phyloP scores from a whole-genome alignment of 1,284 basidiomycete species.

The Rugosomyces carneus region DNA sequence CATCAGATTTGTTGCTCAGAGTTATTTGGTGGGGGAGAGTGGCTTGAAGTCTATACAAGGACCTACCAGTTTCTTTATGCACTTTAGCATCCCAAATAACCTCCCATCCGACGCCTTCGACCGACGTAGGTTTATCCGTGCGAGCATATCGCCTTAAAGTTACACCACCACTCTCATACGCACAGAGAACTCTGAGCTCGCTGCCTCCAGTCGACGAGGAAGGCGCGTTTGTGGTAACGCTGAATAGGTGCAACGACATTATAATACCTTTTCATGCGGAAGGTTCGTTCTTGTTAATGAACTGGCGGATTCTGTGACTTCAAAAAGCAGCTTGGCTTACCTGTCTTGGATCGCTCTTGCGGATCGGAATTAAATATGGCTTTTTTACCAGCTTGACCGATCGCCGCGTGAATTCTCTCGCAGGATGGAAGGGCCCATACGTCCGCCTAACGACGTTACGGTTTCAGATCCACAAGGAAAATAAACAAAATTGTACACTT shows the following conservation, averaged over 20 bases:
- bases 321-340: no score
- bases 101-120: conserved; percentile 73
- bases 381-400: conserved; percentile 48
- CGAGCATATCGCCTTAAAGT: conserved; percentile 50
- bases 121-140: conserved; percentile 38
- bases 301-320: no score
- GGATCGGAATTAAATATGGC: conserved; percentile 37
- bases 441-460: conserved; percentile 52
- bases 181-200: conserved; percentile 56
- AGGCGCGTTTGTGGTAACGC: conserved; percentile 14
- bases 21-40: background rate
- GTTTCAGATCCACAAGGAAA: background rate
- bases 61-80: conserved; percentile 72
- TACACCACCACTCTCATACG: conserved; percentile 80
- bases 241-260: conserved; percentile 76
- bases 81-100: conserved; percentile 60
- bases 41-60: conserved; percentile 18
- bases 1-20: background rate
- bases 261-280: conserved; percentile 67
- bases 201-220: conserved; percentile 20
- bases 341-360: conserved; percentile 37
- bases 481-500: conserved; percentile 42
- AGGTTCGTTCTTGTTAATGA: no score
- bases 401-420: conserved; percentile 71
- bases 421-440: conserved; percentile 66